Evolutionary conservation across 306 rosid genomes (phyloP).

Genomic region (Glycine soja): DNA sequence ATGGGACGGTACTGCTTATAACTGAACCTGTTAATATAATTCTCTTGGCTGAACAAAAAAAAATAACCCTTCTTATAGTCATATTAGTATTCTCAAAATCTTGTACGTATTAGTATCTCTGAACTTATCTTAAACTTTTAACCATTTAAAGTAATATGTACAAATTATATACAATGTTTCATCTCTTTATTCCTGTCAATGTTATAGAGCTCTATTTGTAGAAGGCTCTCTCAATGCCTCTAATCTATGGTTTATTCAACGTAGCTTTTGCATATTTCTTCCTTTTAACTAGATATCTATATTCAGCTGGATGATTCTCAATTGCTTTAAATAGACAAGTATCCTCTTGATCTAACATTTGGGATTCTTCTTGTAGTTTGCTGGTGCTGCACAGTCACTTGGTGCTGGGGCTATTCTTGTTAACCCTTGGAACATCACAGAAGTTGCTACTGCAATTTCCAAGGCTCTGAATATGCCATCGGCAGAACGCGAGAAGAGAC

Average conservation of each 20-base stretch:
- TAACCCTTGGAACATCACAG: conserved; percentile 92
- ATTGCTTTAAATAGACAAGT: conserved; percentile 1
- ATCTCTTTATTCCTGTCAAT: conserved; percentile 27
- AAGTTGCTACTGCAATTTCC: conserved; percentile 76
- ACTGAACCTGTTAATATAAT: too few relatives aligned
- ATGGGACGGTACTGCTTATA: too few relatives aligned
- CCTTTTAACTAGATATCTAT: background rate
- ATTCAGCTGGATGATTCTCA: background rate
- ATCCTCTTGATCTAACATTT: conserved; percentile 34
- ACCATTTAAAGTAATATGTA: conserved; percentile 5
- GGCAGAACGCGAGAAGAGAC: conserved; percentile 78
- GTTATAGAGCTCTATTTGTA: conserved; percentile 1
- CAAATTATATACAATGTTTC: conserved; percentile 16
- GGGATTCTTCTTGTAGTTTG: conserved; percentile 72
- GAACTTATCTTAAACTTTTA: conserved; percentile 5
- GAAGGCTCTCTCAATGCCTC: conserved; percentile 6
- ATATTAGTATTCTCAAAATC: conserved; percentile 13
- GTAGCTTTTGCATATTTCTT: conserved; percentile 9
- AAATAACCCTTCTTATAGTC: background rate
- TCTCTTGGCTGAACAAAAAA: too few relatives aligned
- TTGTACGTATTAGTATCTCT: background rate
- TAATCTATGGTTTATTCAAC: conserved; percentile 6
- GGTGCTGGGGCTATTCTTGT: conserved; percentile 92
- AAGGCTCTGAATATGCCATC: conserved; percentile 75
- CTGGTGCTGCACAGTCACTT: conserved; percentile 94